A percentile compares a stretch with the other conserved stretches of the same genome.
Evolutionary conservation across 192 early-diverging fungal species (phyloP).

Genomic region (Backusella psychrophila): DNA sequence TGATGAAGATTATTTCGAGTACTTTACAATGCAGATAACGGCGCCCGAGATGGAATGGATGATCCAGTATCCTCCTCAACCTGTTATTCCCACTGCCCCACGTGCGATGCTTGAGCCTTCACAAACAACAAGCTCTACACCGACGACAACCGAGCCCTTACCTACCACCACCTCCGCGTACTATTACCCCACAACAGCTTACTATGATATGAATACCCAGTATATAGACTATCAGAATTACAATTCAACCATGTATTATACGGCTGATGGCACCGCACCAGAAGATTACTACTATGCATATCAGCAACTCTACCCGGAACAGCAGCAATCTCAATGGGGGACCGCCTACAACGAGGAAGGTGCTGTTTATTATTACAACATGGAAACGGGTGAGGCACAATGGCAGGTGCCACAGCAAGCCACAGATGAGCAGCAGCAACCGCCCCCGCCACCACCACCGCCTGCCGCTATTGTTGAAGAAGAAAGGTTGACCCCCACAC

Average conservation of each 20-base stretch:
- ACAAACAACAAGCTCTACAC: background rate
- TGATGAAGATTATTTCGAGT: conserved; percentile 31
- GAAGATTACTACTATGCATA: conserved; percentile 13
- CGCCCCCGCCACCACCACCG: too few relatives aligned
- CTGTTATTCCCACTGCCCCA: conserved; percentile 27
- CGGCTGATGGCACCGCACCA: background rate
- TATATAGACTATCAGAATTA: conserved; percentile 11
- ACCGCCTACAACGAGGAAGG: conserved; percentile 41
- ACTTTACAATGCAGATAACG: conserved; percentile 13
- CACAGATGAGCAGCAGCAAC: conserved; percentile 6
- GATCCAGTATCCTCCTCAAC: conserved; percentile 10
- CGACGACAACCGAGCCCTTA: background rate
- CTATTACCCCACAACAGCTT: background rate
- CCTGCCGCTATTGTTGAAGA: background rate
- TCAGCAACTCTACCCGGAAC: background rate
- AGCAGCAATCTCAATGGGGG: conserved; percentile 42
- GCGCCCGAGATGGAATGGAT: conserved; percentile 14
- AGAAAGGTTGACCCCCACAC: conserved; percentile 6
- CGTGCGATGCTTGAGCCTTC: conserved; percentile 21
- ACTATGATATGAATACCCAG: conserved; percentile 8
- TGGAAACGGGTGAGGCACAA: conserved; percentile 46
- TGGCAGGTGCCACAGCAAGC: conserved; percentile 41
- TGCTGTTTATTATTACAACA: conserved; percentile 53
- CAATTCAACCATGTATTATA: background rate
- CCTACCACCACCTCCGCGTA: background rate